Percentiles rank a stretch among this genome's conserved stretches.
phyloP scores from a whole-genome alignment of 2,329 filamentous ascomycete species.

The Apiospora hydei region DNA sequence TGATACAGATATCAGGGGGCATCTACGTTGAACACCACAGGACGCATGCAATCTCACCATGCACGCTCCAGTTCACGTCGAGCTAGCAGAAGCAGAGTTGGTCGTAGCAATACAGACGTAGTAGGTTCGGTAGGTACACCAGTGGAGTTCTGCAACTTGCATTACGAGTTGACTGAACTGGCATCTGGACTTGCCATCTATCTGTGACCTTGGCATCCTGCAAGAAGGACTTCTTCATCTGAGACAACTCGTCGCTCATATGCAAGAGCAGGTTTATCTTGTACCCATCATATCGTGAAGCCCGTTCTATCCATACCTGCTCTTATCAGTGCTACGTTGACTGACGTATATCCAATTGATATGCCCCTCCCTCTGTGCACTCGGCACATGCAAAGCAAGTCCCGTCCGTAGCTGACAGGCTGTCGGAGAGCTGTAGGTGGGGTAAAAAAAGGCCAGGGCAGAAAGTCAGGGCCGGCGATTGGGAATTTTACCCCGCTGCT shows the following conservation, averaged over 20 bases:
- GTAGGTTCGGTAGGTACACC: too few species aligned
- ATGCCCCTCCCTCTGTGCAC: background rate
- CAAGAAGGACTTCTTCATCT: background rate
- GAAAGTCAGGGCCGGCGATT: background rate
- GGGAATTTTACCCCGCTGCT: conserved; percentile 5
- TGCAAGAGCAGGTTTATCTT: background rate
- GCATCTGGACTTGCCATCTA: background rate
- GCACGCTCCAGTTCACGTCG: background rate
- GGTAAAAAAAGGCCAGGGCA: background rate
- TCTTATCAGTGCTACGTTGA: background rate
- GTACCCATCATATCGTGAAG: background rate
- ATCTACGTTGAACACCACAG: background rate
- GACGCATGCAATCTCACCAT: background rate
- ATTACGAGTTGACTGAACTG: background rate
- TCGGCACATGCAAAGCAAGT: background rate
- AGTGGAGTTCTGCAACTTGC: background rate
- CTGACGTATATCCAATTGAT: background rate
- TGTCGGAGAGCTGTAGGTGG: conserved; percentile 2
- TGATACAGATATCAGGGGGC: too few species aligned
- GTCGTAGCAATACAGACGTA: too few species aligned
- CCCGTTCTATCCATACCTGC: background rate
- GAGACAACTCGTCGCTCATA: too few species aligned
- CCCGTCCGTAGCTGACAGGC: background rate
- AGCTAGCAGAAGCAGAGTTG: background rate
- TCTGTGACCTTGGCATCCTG: background rate